Percentiles rank a stretch among this genome's conserved stretches.
Evolutionary conservation across 805 yeast genomes (phyloP).

Genomic region (Kodamaea neixiangensis): DNA sequence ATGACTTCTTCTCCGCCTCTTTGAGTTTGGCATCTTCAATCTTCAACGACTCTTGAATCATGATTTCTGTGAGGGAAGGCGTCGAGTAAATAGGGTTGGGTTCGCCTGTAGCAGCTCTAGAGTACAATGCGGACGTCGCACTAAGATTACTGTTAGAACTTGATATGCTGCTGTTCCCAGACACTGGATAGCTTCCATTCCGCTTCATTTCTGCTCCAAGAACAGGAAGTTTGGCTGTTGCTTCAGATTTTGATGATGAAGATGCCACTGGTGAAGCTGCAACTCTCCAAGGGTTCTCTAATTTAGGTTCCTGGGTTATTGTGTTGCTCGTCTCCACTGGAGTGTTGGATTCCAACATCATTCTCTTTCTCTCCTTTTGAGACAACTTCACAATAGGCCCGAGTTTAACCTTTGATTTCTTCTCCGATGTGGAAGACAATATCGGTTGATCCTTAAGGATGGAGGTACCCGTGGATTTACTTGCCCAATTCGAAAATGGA

Average conservation of each 20-base stretch:
- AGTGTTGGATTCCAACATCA: slow-evolving; percentile 17
- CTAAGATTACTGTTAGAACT: slow-evolving; percentile 5
- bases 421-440: slow-evolving; percentile 13
- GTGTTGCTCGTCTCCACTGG: background rate
- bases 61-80: slow-evolving; percentile 46
- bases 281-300: slow-evolving; percentile 7
- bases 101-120: background rate
- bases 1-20: slow-evolving; percentile 40
- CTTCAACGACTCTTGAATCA: slow-evolving; percentile 47
- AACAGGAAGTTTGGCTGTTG: background rate
- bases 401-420: slow-evolving; percentile 30
- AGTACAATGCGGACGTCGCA: background rate
- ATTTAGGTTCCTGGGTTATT: background rate
- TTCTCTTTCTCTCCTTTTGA: slow-evolving; percentile 59
- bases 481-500: slow-evolving; percentile 28
- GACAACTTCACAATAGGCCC: slow-evolving; percentile 48
- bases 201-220: slow-evolving; percentile 5
- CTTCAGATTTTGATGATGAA: background rate
- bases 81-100: background rate
- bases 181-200: background rate
- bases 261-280: background rate
- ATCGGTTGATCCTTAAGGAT: slow-evolving; percentile 14
- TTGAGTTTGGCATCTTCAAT: slow-evolving; percentile 30
- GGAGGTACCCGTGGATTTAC: slow-evolving; percentile 16
- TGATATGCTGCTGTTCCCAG: slow-evolving; percentile 4